phyloP scores from a whole-genome alignment of 164 flowering plant genomes.

The Protea cynaroides region DNA sequence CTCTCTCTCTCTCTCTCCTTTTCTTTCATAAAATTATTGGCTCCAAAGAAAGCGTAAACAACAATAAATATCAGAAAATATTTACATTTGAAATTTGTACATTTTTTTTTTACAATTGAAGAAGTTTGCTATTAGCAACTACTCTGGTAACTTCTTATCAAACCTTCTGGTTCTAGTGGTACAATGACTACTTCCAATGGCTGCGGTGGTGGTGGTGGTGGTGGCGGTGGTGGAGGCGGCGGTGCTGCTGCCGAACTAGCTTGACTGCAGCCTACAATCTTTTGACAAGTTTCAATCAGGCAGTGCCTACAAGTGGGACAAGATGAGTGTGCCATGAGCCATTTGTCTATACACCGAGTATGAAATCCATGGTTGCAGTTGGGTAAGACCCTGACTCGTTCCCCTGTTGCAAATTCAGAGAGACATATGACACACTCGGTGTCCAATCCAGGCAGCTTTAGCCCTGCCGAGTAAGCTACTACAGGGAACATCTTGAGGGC shows the following conservation, averaged over 20 bases:
- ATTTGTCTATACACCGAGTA: slow-evolving; percentile 70
- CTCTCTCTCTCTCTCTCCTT: background rate
- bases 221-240: slow-evolving; percentile 15
- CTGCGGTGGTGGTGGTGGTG: slow-evolving; percentile 16
- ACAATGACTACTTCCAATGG: slow-evolving; percentile 33
- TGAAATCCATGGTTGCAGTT: slow-evolving; percentile 88
- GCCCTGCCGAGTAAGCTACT: slow-evolving; percentile 38
- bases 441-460: slow-evolving; percentile 44
- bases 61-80: background rate
- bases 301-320: slow-evolving; percentile 85
- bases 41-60: background rate
- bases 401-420: slow-evolving; percentile 60
- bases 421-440: slow-evolving; percentile 75
- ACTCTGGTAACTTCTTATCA: slow-evolving; percentile 35
- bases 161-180: slow-evolving; percentile 63
- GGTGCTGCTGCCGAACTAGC: slow-evolving; percentile 24
- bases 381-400: slow-evolving; percentile 53
- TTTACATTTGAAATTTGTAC: background rate
- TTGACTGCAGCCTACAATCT: slow-evolving; percentile 37
- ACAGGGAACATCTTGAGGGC: slow-evolving; percentile 54
- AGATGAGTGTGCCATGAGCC: slow-evolving; percentile 75
- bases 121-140: slow-evolving; percentile 16
- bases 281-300: slow-evolving; percentile 47
- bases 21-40: too few relatives aligned
- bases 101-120: background rate